These are phyloP conservation scores for Puccinia triticina DNA, from an alignment of 1,284 basidiomycete genomes.

Conservation along the genomic window DNA sequence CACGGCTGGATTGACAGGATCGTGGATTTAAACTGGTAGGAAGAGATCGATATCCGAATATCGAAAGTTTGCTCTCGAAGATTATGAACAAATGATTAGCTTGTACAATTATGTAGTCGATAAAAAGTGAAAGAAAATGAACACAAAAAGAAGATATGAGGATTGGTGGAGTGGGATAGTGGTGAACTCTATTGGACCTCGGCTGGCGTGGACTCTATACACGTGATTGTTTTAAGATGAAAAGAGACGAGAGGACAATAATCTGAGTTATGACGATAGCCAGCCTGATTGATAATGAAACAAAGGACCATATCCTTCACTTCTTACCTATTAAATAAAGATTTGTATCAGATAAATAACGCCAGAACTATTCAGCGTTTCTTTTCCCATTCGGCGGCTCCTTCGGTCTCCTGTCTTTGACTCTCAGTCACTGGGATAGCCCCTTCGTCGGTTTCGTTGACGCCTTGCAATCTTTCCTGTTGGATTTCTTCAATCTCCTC, in stretches of 20 bases:
- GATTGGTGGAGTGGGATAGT: too few species aligned
- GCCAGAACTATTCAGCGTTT: slow-evolving; percentile 20
- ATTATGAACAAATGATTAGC: neutral
- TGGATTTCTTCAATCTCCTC: slow-evolving; percentile 51
- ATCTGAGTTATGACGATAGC: too few species aligned
- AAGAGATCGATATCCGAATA: neutral
- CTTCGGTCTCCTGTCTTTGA: slow-evolving; percentile 46
- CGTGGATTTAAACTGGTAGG: neutral
- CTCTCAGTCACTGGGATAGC: slow-evolving; percentile 28
- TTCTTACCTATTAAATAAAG: neutral
- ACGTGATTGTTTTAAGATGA: too few species aligned
- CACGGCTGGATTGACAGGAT: neutral
- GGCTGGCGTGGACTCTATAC: too few species aligned
- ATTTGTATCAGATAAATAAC: neutral
- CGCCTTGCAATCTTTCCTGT: slow-evolving; percentile 38
- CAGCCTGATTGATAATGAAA: too few species aligned
- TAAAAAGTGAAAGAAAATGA: neutral
- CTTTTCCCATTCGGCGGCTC: slow-evolving; percentile 48
- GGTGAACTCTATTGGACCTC: too few species aligned
- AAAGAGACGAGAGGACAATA: too few species aligned
- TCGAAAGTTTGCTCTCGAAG: neutral
- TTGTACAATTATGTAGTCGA: slow-evolving; percentile 18
- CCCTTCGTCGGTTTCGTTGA: slow-evolving; percentile 17
- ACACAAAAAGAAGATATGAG: too few species aligned
- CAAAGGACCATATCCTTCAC: neutral